Evolutionary conservation across 2,329 filamentous ascomycete species (phyloP).

Genomic region (Aaosphaeria arxii): DNA sequence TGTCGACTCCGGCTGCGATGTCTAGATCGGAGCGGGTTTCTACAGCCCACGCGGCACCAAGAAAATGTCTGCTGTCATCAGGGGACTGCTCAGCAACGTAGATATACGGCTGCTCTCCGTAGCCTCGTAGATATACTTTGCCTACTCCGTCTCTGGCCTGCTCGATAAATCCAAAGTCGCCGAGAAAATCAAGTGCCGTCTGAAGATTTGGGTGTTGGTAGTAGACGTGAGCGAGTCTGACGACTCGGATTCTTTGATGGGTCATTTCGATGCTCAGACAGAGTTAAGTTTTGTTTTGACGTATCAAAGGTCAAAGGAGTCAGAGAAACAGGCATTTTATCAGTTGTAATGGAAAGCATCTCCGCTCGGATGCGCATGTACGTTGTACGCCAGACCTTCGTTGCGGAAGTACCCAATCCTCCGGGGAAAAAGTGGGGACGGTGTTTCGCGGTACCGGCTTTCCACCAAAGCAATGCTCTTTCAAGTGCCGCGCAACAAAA

Average conservation of each 20-base stretch:
- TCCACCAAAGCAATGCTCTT: too few relatives aligned
- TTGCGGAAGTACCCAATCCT: too few relatives aligned
- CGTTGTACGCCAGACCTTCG: too few relatives aligned
- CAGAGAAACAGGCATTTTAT: too few relatives aligned
- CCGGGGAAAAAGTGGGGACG: too few relatives aligned
- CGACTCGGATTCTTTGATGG: background rate
- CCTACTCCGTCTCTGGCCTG: background rate
- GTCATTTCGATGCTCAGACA: too few relatives aligned
- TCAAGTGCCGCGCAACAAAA: too few relatives aligned
- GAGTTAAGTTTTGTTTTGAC: too few relatives aligned
- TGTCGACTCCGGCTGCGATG: background rate
- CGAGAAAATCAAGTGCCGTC: background rate
- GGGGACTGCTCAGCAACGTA: constrained; percentile 6
- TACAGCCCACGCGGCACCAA: constrained; percentile 4
- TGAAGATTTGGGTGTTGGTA: constrained; percentile 5
- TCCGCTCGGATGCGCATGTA: too few relatives aligned
- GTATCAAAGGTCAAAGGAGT: too few relatives aligned
- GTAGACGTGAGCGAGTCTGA: background rate
- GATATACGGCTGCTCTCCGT: constrained; percentile 2
- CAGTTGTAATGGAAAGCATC: too few relatives aligned
- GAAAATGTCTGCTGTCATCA: constrained; percentile 2
- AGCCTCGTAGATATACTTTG: background rate
- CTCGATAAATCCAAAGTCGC: background rate
- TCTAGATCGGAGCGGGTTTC: background rate
- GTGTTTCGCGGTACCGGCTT: too few relatives aligned